Evolutionary conservation across 306 rosid genomes (phyloP).

Genomic region (Prunus padus): DNA sequence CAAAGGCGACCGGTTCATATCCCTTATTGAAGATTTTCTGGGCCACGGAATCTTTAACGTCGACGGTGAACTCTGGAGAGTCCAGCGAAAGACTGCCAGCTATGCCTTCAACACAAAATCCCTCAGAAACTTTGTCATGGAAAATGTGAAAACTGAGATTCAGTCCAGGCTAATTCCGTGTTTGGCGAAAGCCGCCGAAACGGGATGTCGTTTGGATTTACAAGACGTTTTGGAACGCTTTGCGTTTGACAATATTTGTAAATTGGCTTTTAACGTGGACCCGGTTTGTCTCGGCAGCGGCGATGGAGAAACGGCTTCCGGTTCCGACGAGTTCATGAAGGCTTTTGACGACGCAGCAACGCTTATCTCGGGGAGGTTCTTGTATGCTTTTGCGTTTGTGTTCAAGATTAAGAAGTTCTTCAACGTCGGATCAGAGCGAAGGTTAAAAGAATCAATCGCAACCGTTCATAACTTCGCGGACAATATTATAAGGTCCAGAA

Average conservation of each 20-base stretch:
- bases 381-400: constrained; percentile 4
- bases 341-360: constrained; percentile 61
- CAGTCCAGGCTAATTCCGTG: constrained; percentile 45
- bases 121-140: constrained; percentile 48
- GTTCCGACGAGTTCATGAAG: constrained; percentile 47
- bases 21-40: constrained; percentile 46
- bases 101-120: constrained; percentile 66
- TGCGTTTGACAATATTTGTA: constrained; percentile 69
- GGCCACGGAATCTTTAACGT: constrained; percentile 74
- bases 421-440: constrained; percentile 51
- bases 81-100: constrained; percentile 67
- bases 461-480: constrained; percentile 59
- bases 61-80: constrained; percentile 55
- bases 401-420: constrained; percentile 37
- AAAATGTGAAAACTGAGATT: constrained; percentile 47
- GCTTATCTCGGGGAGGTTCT: constrained; percentile 42
- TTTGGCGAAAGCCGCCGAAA: constrained; percentile 28
- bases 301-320: constrained; percentile 26
- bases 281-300: constrained; percentile 48
- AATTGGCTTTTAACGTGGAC: constrained; percentile 58
- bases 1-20: constrained; percentile 47
- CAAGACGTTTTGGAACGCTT: constrained; percentile 67
- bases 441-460: constrained; percentile 39
- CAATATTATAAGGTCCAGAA: constrained; percentile 43
- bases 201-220: constrained; percentile 37